These are phyloP conservation scores for Hysterium pulicare DNA, from an alignment of 2,329 filamentous ascomycete genomes.

Conservation along the genomic window DNA sequence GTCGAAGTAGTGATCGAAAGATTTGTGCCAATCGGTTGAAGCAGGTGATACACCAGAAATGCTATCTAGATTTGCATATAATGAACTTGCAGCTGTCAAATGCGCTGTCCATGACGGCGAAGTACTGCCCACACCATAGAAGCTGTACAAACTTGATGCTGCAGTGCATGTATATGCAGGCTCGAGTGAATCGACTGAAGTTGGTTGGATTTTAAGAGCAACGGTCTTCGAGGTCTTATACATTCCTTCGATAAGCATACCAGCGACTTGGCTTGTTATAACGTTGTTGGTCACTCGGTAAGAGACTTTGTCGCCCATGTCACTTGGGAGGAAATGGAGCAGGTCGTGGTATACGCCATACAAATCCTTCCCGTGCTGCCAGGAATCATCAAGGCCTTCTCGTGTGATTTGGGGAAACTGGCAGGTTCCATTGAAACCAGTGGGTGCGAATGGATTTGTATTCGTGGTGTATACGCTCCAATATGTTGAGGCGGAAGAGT, in stretches of 20 bases:
- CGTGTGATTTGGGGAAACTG: slow-evolving; percentile 79
- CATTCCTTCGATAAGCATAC: slow-evolving; percentile 72
- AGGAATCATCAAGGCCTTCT: slow-evolving; percentile 68
- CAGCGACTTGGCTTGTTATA: slow-evolving; percentile 77
- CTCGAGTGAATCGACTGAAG: slow-evolving; percentile 67
- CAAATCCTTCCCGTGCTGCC: slow-evolving; percentile 72
- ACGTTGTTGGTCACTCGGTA: slow-evolving; percentile 79
- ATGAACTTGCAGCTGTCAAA: slow-evolving; percentile 51
- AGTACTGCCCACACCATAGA: slow-evolving; percentile 45
- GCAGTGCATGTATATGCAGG: slow-evolving; percentile 66
- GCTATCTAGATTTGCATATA: slow-evolving; percentile 62
- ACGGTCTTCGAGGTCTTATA: slow-evolving; percentile 20
- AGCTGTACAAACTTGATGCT: slow-evolving; percentile 44
- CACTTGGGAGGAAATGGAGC: slow-evolving; percentile 62
- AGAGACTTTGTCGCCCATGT: slow-evolving; percentile 44
- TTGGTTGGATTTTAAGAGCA: slow-evolving; percentile 48
- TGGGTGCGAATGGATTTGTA: slow-evolving; percentile 63
- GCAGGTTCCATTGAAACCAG: slow-evolving; percentile 70
- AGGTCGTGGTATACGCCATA: slow-evolving; percentile 72
- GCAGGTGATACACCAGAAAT: slow-evolving; percentile 62
- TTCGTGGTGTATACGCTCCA: slow-evolving; percentile 62
- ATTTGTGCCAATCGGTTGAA: slow-evolving; percentile 63
- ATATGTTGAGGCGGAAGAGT: slow-evolving; percentile 55
- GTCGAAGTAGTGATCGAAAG: slow-evolving; percentile 80
- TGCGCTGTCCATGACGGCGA: slow-evolving; percentile 60